Percentiles rank a stretch among this genome's conserved stretches.
Conservation (phyloP, 2,329 filamentous ascomycete genomes). For the Ophiostoma quercus region DNA sequence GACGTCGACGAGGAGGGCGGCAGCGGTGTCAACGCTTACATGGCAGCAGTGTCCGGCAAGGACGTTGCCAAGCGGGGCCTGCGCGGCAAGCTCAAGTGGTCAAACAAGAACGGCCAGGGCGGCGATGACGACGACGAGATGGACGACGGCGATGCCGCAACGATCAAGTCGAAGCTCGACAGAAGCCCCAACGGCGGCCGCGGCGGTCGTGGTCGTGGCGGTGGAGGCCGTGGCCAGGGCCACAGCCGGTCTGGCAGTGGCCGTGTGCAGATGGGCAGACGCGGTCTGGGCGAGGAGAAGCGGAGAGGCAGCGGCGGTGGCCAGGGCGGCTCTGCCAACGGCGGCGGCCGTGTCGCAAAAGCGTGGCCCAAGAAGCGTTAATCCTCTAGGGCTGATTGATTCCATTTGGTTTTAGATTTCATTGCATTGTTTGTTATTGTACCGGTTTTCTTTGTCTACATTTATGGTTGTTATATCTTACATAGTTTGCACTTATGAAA, state of each 20-base stretch:
- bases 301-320: constrained; percentile 26
- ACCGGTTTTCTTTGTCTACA: constrained; percentile 3
- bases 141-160: constrained; percentile 47
- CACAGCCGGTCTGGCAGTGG: constrained; percentile 36
- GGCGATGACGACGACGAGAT: constrained; percentile 47
- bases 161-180: constrained; percentile 36
- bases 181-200: constrained; percentile 30
- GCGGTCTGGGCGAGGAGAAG: constrained; percentile 35
- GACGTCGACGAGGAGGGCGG: constrained; percentile 47
- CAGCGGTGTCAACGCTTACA: constrained; percentile 62
- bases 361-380: constrained; percentile 26
- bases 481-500: constrained; percentile 14
- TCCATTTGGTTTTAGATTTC: neutral
- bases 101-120: constrained; percentile 52
- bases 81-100: constrained; percentile 66
- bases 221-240: constrained; percentile 37
- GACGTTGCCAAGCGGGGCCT: constrained; percentile 60
- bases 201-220: constrained; percentile 35
- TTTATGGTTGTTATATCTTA: constrained; percentile 9
- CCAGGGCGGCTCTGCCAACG: constrained; percentile 15
- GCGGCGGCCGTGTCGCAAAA: constrained; percentile 32
- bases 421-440: neutral
- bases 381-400: neutral
- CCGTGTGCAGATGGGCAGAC: constrained; percentile 32
- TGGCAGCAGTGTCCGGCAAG: constrained; percentile 62